Conservation (phyloP, 140 eudicot species). For the Cichorium intybus region DNA sequence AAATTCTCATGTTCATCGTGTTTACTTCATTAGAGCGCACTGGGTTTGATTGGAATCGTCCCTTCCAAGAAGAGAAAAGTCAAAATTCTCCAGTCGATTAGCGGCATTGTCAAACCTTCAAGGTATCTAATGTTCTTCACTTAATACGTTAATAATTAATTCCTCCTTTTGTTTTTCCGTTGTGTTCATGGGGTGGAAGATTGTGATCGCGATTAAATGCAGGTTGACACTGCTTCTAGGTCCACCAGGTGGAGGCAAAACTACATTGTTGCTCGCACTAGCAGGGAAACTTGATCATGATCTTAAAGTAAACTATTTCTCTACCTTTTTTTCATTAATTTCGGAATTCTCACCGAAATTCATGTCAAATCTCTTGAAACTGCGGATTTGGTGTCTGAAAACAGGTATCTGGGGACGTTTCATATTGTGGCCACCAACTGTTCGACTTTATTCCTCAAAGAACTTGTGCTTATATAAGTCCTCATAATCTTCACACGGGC, state of each 20-base stretch:
- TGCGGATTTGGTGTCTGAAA: background rate
- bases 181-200: background rate
- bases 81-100: conserved; percentile 43
- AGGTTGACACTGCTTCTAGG: conserved; percentile 68
- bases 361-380: background rate
- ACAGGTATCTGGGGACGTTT: conserved; percentile 48
- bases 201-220: conserved; percentile 4
- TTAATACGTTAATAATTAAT: background rate
- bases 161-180: background rate
- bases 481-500: conserved; percentile 41
- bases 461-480: conserved; percentile 53
- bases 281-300: conserved; percentile 46
- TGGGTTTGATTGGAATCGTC: conserved; percentile 27
- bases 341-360: background rate
- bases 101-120: conserved; percentile 52
- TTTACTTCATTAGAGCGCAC: conserved; percentile 18
- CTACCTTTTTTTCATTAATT: background rate
- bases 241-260: conserved; percentile 70
- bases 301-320: conserved; percentile 26
- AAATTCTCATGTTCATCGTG: background rate
- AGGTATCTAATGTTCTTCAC: conserved; percentile 27
- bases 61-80: conserved; percentile 40
- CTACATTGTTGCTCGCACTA: conserved; percentile 54
- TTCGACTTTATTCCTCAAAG: conserved; percentile 55
- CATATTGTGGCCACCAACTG: conserved; percentile 57